These are phyloP conservation scores for Dioscorea alata DNA, from an alignment of 106 monocot species.

Conservation along the genomic window DNA sequence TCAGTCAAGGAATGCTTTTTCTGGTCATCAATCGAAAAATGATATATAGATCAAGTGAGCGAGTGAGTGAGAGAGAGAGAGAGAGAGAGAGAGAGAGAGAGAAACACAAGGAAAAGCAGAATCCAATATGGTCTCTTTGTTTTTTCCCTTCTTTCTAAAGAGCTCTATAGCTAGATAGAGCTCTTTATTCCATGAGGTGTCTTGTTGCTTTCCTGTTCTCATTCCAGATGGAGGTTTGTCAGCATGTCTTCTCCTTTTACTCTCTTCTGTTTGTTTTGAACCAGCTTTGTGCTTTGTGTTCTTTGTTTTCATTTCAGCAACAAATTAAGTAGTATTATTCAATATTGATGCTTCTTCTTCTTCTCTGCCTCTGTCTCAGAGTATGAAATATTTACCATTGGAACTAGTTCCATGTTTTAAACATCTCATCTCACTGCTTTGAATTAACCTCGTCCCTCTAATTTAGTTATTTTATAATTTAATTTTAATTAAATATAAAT, in stretches of 20 bases:
- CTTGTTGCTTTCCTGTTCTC: neutral
- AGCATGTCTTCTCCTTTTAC: neutral
- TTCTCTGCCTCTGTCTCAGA: too few relatives aligned
- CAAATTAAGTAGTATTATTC: too few relatives aligned
- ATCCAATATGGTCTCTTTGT: neutral
- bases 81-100: neutral
- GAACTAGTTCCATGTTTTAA: too few relatives aligned
- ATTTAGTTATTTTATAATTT: too few relatives aligned
- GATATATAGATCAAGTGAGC: neutral
- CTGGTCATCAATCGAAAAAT: neutral
- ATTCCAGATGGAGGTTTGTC: neutral
- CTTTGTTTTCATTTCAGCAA: neutral
- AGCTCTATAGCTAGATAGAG: too few relatives aligned
- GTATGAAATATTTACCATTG: too few relatives aligned
- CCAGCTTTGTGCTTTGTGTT: neutral
- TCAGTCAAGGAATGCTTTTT: slow-evolving; percentile 5
- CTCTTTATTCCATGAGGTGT: neutral
- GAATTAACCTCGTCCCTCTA: too few relatives aligned
- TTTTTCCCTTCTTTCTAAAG: neutral
- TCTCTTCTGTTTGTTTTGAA: neutral
- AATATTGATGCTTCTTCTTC: too few relatives aligned
- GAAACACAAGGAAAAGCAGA: neutral
- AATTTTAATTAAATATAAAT: too few relatives aligned
- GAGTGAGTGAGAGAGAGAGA: neutral
- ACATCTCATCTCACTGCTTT: too few relatives aligned